Conservation (phyloP, 2,329 filamentous ascomycete genomes). For the Fusarium compactum region DNA sequence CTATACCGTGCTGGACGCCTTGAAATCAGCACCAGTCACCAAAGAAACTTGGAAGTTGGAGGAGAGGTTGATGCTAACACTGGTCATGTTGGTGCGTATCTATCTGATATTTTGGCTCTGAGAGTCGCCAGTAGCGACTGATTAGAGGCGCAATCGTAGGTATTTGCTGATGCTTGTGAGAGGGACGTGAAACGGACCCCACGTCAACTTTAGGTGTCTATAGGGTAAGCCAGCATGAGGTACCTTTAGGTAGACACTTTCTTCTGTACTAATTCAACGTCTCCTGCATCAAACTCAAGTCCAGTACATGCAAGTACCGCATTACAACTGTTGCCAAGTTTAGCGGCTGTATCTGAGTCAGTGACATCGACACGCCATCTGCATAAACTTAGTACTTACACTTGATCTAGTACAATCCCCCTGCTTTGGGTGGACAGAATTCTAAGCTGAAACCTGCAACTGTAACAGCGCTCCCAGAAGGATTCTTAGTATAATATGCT, state of each 20-base stretch:
- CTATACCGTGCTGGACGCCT: conserved; percentile 79
- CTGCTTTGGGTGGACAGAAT: not conserved
- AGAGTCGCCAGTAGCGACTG: conserved; percentile 4
- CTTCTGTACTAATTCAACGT: not conserved
- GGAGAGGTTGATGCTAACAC: conserved; percentile 28
- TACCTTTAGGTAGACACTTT: not conserved
- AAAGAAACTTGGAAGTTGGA: not conserved
- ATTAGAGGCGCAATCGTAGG: conserved; percentile 1
- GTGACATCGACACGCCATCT: not conserved
- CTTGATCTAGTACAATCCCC: not conserved
- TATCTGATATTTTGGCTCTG: conserved; percentile 5
- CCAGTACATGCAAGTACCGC: no score
- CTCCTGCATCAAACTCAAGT: no score
- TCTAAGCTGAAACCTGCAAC: not conserved
- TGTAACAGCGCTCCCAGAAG: not conserved
- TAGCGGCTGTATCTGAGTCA: no score
- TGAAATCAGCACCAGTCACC: conserved; percentile 46
- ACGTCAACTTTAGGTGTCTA: conserved; percentile 24
- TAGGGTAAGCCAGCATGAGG: not conserved
- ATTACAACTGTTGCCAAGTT: not conserved
- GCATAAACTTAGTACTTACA: not conserved
- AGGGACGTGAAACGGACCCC: not conserved
- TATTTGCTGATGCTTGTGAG: conserved; percentile 2
- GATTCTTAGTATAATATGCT: not conserved
- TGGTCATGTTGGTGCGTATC: conserved; percentile 38